phyloP scores from a whole-genome alignment of 2,329 filamentous ascomycete genomes.

The Cercospora brassicicola region DNA sequence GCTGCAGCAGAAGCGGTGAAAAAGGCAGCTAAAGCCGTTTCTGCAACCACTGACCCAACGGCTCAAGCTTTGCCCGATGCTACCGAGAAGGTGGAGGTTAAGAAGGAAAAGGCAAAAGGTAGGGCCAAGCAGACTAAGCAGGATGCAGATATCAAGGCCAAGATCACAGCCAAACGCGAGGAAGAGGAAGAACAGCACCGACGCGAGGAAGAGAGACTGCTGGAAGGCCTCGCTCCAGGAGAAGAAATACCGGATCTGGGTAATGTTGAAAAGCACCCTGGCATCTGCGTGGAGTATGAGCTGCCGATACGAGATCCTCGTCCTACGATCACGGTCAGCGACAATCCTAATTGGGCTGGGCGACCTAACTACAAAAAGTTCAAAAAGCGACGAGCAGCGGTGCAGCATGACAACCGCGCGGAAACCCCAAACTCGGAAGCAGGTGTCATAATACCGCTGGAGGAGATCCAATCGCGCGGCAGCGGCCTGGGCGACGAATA shows the following conservation, averaged over 20 bases:
- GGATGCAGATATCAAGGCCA: constrained; percentile 12
- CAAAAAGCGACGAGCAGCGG: constrained; percentile 42
- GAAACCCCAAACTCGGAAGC: neutral
- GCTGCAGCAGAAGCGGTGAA: constrained; percentile 2
- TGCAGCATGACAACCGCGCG: constrained; percentile 43
- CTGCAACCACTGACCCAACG: constrained; percentile 4
- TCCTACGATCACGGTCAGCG: constrained; percentile 10
- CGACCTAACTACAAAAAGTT: constrained; percentile 96
- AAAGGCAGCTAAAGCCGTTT: constrained; percentile 3
- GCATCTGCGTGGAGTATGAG: constrained; percentile 64
- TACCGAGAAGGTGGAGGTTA: constrained; percentile 25
- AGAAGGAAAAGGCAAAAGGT: constrained; percentile 39
- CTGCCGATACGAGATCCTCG: constrained; percentile 48
- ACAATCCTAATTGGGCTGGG: constrained; percentile 70
- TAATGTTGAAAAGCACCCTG: constrained; percentile 52
- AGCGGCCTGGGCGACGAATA: constrained; percentile 75
- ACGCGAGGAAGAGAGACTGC: constrained; percentile 64
- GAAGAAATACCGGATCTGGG: constrained; percentile 65
- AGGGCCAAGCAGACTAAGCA: constrained; percentile 45
- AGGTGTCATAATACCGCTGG: constrained; percentile 64
- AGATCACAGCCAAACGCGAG: constrained; percentile 49
- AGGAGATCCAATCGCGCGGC: constrained; percentile 69
- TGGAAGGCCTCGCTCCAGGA: constrained; percentile 67
- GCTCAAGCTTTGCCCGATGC: neutral
- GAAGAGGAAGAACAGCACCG: constrained; percentile 55